phyloP scores from a whole-genome alignment of 768 basidiomycete species.

The Pleurotus tuber-regium region DNA sequence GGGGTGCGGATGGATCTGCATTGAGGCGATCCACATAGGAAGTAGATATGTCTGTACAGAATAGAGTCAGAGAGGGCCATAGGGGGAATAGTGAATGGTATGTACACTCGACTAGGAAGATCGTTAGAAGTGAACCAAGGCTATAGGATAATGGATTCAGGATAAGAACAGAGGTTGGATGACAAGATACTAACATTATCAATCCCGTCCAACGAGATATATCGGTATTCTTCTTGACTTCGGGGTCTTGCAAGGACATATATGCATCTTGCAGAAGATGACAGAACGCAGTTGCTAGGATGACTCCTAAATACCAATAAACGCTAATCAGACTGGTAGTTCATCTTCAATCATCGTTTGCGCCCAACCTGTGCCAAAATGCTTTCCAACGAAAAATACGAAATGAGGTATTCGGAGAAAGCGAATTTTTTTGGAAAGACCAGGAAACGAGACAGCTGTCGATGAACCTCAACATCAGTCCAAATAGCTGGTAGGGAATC shows the following conservation, averaged over 20 bases:
- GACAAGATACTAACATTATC: slow-evolving; percentile 61
- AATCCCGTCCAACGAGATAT: slow-evolving; percentile 63
- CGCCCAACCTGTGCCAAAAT: slow-evolving; percentile 72
- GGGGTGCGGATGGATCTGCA: slow-evolving; percentile 52
- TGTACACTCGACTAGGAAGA: slow-evolving; percentile 82
- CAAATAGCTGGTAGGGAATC: not conserved
- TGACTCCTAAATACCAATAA: too few relatives aligned
- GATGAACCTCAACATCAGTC: not conserved
- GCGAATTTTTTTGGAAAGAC: slow-evolving; percentile 52
- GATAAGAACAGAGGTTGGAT: too few relatives aligned
- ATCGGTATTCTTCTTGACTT: slow-evolving; percentile 41
- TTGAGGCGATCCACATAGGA: slow-evolving; percentile 73
- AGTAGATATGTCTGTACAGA: slow-evolving; percentile 63
- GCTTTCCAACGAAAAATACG: slow-evolving; percentile 82
- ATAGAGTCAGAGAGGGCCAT: slow-evolving; percentile 5
- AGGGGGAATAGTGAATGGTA: slow-evolving; percentile 11
- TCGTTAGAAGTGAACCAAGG: slow-evolving; percentile 59
- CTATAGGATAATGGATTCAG: slow-evolving; percentile 30
- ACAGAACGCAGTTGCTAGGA: slow-evolving; percentile 79
- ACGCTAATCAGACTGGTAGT: too few relatives aligned
- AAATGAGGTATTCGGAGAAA: slow-evolving; percentile 62
- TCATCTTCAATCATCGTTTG: too few relatives aligned
- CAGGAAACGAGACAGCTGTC: slow-evolving; percentile 71
- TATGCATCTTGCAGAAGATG: slow-evolving; percentile 81
- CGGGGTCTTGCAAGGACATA: slow-evolving; percentile 47